Evolutionary conservation across 2,329 filamentous ascomycete species (phyloP), one percentile per base, ranked within the genome.

Genomic region (Colletotrichum echinochloae): DNA sequence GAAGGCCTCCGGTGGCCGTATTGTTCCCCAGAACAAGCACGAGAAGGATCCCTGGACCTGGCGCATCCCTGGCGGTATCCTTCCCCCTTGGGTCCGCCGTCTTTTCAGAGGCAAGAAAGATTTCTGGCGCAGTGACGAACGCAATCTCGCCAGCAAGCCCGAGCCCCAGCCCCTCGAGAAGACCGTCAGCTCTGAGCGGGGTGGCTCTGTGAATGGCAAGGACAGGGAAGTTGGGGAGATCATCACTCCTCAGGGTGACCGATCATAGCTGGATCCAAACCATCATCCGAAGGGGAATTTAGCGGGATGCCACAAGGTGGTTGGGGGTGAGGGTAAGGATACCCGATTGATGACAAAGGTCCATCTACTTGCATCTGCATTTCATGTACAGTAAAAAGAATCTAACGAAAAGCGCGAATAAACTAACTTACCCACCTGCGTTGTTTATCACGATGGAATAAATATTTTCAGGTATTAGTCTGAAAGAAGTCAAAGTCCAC

Each of bases 31-130:
- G 7, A 93, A 95, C 81, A 92, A 94, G 81, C 86, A 92, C 9
- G 84, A 91, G 76, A 93, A 94, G 79, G 94, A 96, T 70, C 88
- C 86, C 12, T 97, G 94, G 94, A 93, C 92, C 0, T 95, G 90
- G 83, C 90, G 88, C 76, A 87, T 95, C 37, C 88, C 90, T 1
- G 93, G 93, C 20, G 93, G 93, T 1, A 81, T 96, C 60, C 81
- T 95, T 33, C 93, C 94, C 0, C 89, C 88, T 0, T 97, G 94
- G 94, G 77, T 94, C 61, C 83, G 85, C 67, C 87, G 94, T 37
- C 82, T 91, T 5, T 78, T 81, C 0, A 82, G 82, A 46, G 93
- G 93, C 35, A 92, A 94, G 84, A 91, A 87, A 81, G 87, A 92
- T 74, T 95, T 95, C 78, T 94, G 92, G 92, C 84, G 84, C 46